Percentiles rank a stretch among this genome's conserved stretches.
Evolutionary conservation across 331 rosid species (phyloP).

Genomic region (Malus hybrid): DNA sequence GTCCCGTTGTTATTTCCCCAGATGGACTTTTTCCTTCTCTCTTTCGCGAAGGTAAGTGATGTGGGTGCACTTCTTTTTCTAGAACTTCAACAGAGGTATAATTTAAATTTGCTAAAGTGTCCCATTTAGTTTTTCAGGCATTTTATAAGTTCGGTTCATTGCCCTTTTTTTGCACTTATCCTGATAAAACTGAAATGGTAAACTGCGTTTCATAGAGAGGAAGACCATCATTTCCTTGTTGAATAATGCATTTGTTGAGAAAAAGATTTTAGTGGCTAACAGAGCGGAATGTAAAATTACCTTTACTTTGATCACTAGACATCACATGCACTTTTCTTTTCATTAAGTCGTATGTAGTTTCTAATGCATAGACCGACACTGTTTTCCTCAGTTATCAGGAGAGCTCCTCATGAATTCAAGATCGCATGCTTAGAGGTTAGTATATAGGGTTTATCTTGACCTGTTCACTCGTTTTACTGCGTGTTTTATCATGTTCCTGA

Average conservation of each 20-base stretch:
- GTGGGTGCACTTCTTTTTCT: neutral
- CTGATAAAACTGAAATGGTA: neutral
- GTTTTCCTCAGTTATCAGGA: conserved; percentile 69
- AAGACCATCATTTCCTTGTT: neutral
- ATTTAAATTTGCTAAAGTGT: neutral
- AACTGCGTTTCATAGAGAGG: neutral
- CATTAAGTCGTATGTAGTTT: neutral
- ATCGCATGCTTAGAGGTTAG: conserved; percentile 88
- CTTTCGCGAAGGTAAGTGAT: conserved; percentile 78
- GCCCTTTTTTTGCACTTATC: neutral
- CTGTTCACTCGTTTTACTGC: neutral
- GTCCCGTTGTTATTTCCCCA: conserved; percentile 96
- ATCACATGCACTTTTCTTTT: neutral
- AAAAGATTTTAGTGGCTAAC: neutral
- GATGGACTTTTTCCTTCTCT: conserved; percentile 98
- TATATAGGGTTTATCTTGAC: neutral
- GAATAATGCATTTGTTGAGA: neutral
- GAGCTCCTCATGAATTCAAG: conserved; percentile 99
- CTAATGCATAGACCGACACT: conserved; percentile 14
- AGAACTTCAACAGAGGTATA: neutral
- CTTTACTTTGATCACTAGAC: neutral
- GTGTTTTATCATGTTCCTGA: neutral
- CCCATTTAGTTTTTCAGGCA: neutral
- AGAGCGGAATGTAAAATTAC: neutral
- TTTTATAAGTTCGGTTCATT: neutral